Percentiles rank a stretch among this genome's conserved stretches.
These are phyloP conservation scores for Tothia fuscella DNA, from an alignment of 2,329 filamentous ascomycete species.

Conservation along the genomic window DNA sequence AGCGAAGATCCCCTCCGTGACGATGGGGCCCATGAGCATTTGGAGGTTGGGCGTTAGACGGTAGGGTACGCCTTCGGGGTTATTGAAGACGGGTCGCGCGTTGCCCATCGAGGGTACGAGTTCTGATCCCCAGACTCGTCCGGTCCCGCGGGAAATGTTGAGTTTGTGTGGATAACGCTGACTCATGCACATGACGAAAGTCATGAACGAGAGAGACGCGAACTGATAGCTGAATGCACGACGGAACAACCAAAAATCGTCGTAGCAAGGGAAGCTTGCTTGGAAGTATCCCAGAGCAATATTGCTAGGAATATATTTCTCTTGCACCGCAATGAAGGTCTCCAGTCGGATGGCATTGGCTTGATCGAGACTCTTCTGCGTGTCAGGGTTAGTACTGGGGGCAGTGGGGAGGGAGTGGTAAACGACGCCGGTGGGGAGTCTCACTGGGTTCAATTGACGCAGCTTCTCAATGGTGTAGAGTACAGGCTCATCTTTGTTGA, in stretches of 20 bases:
- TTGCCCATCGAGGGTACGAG: conserved; percentile 81
- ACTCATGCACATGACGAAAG: conserved; percentile 95
- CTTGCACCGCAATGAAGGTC: conserved; percentile 88
- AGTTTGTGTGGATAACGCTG: conserved; percentile 94
- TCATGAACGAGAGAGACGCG: conserved; percentile 93
- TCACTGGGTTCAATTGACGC: conserved; percentile 43
- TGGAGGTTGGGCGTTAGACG: conserved; percentile 93
- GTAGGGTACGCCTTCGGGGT: conserved; percentile 93
- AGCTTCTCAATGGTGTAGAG: conserved; percentile 94
- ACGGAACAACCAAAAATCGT: conserved; percentile 97
- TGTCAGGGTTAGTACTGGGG: conserved; percentile 8
- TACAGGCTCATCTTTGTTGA: conserved; percentile 90
- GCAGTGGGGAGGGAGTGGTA: conserved; percentile 12
- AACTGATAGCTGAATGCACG: conserved; percentile 94
- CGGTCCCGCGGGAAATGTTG: conserved; percentile 73
- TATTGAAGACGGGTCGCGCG: conserved; percentile 80
- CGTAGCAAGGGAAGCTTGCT: conserved; percentile 71
- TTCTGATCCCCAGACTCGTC: conserved; percentile 94
- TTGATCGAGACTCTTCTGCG: conserved; percentile 56
- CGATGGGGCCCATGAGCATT: conserved; percentile 87
- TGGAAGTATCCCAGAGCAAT: conserved; percentile 85
- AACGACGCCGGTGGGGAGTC: neutral
- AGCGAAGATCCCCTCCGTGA: conserved; percentile 93
- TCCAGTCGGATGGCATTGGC: conserved; percentile 66
- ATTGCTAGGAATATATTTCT: conserved; percentile 78